Conservation (phyloP, 169 alveolate species). For the Plasmodium cynomolgi region DNA sequence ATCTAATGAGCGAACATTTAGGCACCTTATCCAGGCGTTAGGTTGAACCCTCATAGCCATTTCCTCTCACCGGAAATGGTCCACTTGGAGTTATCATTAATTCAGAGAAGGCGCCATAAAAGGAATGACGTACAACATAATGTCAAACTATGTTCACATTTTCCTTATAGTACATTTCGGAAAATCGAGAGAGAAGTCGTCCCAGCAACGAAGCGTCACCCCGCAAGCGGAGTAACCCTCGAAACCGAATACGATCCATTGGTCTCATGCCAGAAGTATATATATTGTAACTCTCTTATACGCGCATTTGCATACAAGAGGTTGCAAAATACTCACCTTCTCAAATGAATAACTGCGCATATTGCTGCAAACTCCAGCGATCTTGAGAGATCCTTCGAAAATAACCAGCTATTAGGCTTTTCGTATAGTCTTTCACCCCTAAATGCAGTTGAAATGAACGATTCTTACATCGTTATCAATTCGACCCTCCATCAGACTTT, state of each 20-base stretch:
- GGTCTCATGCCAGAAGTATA: background rate
- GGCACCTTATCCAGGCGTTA: constrained; percentile 94
- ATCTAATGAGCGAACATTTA: constrained; percentile 92
- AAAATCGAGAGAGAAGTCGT: constrained; percentile 33
- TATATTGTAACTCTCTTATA: background rate
- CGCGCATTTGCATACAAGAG: background rate
- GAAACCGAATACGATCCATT: background rate
- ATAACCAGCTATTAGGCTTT: constrained; percentile 96
- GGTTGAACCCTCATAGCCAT: constrained; percentile 95
- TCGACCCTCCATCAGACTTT: constrained; percentile 93
- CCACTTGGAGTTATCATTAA: constrained; percentile 91
- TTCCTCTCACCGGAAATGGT: constrained; percentile 94
- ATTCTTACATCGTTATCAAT: constrained; percentile 93
- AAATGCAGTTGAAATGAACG: constrained; percentile 93
- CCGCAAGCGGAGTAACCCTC: background rate
- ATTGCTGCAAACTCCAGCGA: constrained; percentile 89
- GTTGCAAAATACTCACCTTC: background rate
- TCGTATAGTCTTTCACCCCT: constrained; percentile 95
- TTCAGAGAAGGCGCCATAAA: constrained; percentile 75
- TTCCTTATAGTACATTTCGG: constrained; percentile 83
- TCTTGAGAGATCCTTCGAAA: constrained; percentile 95
- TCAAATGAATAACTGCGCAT: constrained; percentile 83
- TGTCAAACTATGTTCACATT: background rate
- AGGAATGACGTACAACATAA: constrained; percentile 62
- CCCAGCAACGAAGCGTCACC: background rate